These are phyloP conservation scores for Vigna unguiculata DNA, from an alignment of 306 rosid species.

Conservation along the genomic window DNA sequence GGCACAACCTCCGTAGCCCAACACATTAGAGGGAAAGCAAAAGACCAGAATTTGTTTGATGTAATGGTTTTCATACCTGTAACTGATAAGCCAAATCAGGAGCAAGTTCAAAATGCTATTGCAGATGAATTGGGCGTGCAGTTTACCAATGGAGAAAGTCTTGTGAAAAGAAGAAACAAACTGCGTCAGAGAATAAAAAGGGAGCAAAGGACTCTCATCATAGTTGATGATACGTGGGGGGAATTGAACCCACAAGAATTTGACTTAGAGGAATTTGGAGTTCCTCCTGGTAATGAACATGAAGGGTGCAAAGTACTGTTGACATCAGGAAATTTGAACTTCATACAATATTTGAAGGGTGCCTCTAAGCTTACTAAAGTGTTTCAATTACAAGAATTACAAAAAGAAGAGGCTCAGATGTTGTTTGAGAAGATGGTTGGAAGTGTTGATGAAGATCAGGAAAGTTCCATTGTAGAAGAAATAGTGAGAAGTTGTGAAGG, in stretches of 20 bases:
- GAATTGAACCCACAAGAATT: background rate
- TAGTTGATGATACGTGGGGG: slow-evolving; percentile 38
- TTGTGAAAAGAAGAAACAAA: background rate
- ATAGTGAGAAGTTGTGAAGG: slow-evolving; percentile 16
- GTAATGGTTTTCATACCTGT: background rate
- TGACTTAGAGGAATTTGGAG: slow-evolving; percentile 32
- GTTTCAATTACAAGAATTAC: background rate
- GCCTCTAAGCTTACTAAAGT: background rate
- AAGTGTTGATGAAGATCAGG: background rate
- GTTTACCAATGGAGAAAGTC: background rate
- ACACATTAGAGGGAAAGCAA: background rate
- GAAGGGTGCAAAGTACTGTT: slow-evolving; percentile 31
- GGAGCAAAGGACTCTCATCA: background rate
- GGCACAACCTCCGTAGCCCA: slow-evolving; percentile 6
- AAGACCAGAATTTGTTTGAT: background rate
- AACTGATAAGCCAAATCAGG: background rate
- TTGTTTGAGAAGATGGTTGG: slow-evolving; percentile 25
- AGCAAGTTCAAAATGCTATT: background rate
- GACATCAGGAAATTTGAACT: background rate
- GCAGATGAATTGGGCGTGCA: background rate
- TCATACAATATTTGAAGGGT: background rate
- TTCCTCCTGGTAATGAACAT: slow-evolving; percentile 20
- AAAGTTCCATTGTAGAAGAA: background rate
- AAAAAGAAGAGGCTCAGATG: background rate
- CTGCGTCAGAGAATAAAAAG: background rate